Base-by-base conservation (phyloP, 2,329 filamentous ascomycete genomes). In the Aspergillus caelatus region DNA sequence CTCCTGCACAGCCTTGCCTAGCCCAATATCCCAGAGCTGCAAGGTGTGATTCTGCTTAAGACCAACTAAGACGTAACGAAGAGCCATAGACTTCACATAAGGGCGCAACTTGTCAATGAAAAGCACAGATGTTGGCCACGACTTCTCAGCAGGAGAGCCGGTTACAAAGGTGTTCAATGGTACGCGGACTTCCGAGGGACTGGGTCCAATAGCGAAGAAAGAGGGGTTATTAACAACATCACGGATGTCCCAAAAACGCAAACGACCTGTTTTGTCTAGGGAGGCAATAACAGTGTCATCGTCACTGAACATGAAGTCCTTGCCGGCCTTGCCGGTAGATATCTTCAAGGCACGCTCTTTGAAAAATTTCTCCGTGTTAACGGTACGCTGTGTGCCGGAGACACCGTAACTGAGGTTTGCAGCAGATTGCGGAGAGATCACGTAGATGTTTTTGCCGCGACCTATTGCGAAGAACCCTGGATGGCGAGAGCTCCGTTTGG, bases 21-120 rank as follows among this genome's bases (percentile, higher is more conserved):
- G 89, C 48, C 92, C 93, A 74, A 99, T 89, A 82, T 99, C 95
- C 96, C 95, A 99, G 52, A 99, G 88, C 83, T 99, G 96, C 66
- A 99, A 88, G 61, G 94, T 96, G 81, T 99, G 95, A 79, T 99
- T 99, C 79, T 99, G 95, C 83, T 98, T 97, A 88, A 98, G 93
- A 72, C 95, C 95, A 66, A 99, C 92, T 76, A 99, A 90, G 82
- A 99, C 90, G 82, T 99, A 99, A 65, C 95, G 89, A 67, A 97
- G 85, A 55, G 96, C 94, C 74, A 91, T 91, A 64, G 91, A 90
- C 81, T 95, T 97, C 81, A 90, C 88, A 79, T 96, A 97, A 53
- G 95, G 93, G 67, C 94, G 91, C 79, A 94, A 89, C 84, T 98
- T 99, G 81, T 99, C 95, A 71, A 99, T 89, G 79, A 99, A 91